Evolutionary conservation across 2,329 filamentous ascomycete species (phyloP).

Genomic region (Microdochium nivale): DNA sequence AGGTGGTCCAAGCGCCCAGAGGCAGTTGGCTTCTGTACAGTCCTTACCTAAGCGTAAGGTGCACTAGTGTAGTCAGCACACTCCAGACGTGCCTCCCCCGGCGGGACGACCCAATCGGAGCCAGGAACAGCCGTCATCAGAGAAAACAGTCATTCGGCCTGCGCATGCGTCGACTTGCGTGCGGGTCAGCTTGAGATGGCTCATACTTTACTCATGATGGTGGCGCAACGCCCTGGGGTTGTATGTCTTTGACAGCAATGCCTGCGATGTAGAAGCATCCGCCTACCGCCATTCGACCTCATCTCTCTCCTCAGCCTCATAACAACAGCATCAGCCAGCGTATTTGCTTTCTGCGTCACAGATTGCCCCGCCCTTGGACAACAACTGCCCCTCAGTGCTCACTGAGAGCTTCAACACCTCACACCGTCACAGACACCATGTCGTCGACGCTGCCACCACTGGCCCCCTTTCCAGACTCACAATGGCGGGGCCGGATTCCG

Average conservation of each 20-base stretch:
- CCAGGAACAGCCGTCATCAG: conserved; percentile 1
- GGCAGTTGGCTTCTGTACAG: no score
- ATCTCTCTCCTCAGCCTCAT: not conserved
- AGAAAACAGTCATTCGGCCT: conserved; percentile 4
- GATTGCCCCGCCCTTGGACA: not conserved
- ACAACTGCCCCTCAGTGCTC: not conserved
- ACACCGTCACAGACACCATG: not conserved
- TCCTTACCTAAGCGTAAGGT: no score
- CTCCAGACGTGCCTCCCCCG: not conserved
- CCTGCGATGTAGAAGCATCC: not conserved
- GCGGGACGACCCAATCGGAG: not conserved
- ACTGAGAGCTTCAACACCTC: not conserved
- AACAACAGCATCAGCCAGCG: not conserved
- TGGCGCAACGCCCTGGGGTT: not conserved
- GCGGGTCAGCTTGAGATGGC: not conserved
- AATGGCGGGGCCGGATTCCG: conserved; percentile 57
- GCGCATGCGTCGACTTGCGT: not conserved
- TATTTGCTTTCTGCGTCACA: not conserved
- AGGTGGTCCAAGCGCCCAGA: not conserved
- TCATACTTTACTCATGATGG: not conserved
- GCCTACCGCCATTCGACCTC: not conserved
- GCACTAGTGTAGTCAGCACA: no score
- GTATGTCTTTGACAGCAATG: not conserved
- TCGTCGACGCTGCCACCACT: conserved; percentile 51
- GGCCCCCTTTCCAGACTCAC: conserved; percentile 65